Base-by-base conservation (phyloP, 768 basidiomycete species). In the Mycena filopes region DNA sequence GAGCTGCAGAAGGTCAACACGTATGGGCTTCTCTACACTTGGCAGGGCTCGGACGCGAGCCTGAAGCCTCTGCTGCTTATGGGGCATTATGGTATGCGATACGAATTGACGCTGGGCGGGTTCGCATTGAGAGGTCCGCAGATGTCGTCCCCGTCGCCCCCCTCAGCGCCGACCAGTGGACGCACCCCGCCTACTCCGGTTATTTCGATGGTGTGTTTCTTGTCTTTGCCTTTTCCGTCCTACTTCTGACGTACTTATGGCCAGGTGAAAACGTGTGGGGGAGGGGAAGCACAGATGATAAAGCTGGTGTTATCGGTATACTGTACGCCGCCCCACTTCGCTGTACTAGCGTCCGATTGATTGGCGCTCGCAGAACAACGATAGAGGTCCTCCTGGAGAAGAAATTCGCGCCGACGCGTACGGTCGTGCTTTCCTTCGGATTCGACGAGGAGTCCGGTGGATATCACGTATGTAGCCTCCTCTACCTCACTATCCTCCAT, bases 241-340 rank as follows among this genome's bases (percentile, higher is more conserved):
- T 15, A 41, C 26, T 43, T 4, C 18, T 57, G 10, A 8, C 59
- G 29, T 50, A 49, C 21, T 13, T 29, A 25, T 29, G n/a, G 28
- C 83, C 50, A 82, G 81, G 82, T 20, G 66, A 84, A 56, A 84
- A 81, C 68, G 79, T 95, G 16, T 94, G 91, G 91, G 93, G 93
- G 8, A 83, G 93, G 20, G 93, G 93, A 42, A 83, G 85, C 53
- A 78, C 79, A 4, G 92, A 95, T 70, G 91, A 92, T 77, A 95
- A 36, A 15, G 15, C 11, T 11, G 36, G 36, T 15, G 36, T 36
- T 2, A 36, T 36, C 31, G 31, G 31, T 12, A 33, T 33, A 5
- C 31, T 33, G 31, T 33, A n/a, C n/a, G n/a, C n/a, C n/a, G n/a
- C n/a, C n/a, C n/a, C n/a, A n/a, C n/a, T n/a, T n/a, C n/a, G n/a